Base-by-base conservation (phyloP, 1,284 basidiomycete species). In the Veloporphyrellus conicus region DNA sequence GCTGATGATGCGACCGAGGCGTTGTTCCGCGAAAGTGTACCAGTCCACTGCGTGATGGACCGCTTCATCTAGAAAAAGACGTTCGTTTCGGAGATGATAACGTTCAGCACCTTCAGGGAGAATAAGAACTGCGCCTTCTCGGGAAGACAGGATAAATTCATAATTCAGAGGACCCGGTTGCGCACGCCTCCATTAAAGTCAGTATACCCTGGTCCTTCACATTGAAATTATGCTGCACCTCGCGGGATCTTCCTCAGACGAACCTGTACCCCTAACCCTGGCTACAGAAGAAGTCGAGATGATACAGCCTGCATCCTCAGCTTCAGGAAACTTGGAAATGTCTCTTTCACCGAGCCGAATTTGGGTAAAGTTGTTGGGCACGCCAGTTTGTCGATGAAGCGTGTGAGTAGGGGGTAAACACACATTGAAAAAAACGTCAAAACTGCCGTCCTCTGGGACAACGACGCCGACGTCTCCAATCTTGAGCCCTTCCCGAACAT, bases 401-500 rank as follows among this genome's bases (percentile, higher is more conserved):
- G 39, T 23, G 27, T 56, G 43, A 0, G n/a, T 23, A 6, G 16
- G 22, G 1, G 54, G 49, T 19, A 56, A 47, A 33, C 52, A 60
- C 5, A 65, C 53, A 14, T 63, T 65, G 49, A 68, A 66, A 16
- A 68, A 49, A 12, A 59, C 53, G 25, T 60, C 57, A 25, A 68
- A 67, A 8, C 47, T 50, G 1, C 64, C 66, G n/a, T 54, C 53
- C 6, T 45, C 40, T 49, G 58, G 59, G n/a, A 67, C 48, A 4
- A 57, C 46, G 10, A 58, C 41, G 12, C 59, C 59, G 23, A 68
- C 64, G 42, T 68, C 63, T 6, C 64, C 60, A 7, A 67, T 66
- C 18, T 45, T 49, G 32, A 61, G 53, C 14, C 57, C 58, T 20
- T 52, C 41, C 7, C 34, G 34, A 22, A 52, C 44, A 28, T 68